phyloP scores from a whole-genome alignment of 768 basidiomycete species.

The Boletus rubropictus region DNA sequence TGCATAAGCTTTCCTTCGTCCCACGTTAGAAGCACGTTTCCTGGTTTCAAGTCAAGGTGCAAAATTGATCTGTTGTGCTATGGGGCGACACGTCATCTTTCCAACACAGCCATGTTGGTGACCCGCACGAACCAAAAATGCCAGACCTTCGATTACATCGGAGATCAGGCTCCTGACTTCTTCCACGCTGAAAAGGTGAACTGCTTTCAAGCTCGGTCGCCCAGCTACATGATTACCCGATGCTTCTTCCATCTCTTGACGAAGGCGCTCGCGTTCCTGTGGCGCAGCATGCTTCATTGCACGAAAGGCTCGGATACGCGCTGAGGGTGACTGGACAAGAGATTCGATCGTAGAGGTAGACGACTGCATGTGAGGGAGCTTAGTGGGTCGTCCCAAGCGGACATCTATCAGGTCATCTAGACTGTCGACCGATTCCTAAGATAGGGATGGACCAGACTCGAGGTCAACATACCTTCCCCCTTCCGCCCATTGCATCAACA shows the following conservation, averaged over 20 bases:
- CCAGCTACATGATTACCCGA: constrained; percentile 20
- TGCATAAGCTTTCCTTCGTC: constrained; percentile 82
- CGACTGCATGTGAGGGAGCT: constrained; percentile 38
- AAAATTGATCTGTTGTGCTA: constrained; percentile 81
- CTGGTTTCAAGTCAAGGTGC: constrained; percentile 91
- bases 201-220: constrained; percentile 53
- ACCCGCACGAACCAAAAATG: constrained; percentile 62
- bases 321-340: constrained; percentile 50
- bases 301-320: constrained; percentile 71
- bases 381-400: constrained; percentile 58
- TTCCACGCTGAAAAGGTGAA: constrained; percentile 79
- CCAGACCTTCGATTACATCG: constrained; percentile 82
- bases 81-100: constrained; percentile 7
- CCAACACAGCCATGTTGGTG: background rate
- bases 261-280: constrained; percentile 56
- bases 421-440: constrained; percentile 30
- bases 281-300: constrained; percentile 60
- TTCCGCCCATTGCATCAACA: constrained; percentile 93
- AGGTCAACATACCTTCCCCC: constrained; percentile 52
- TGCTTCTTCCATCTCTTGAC: constrained; percentile 43
- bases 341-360: constrained; percentile 18
- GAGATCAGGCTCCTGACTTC: constrained; percentile 77
- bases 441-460: background rate
- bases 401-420: constrained; percentile 82
- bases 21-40: constrained; percentile 88